These are phyloP conservation scores for Claviceps pusilla DNA, from an alignment of 2,329 filamentous ascomycete species.

Conservation along the genomic window DNA sequence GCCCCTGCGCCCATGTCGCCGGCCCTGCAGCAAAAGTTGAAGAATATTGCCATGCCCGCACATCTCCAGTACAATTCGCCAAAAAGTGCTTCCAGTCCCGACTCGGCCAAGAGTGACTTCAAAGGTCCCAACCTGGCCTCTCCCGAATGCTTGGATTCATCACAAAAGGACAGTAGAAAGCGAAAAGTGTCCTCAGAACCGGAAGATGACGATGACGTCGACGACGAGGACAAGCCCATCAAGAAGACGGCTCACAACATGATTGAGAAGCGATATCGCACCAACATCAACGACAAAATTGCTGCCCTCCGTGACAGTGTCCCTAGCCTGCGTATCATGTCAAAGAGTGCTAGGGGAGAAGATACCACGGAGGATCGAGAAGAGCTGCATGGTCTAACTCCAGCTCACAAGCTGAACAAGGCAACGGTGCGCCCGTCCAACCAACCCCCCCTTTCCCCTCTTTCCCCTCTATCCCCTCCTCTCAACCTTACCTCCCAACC, in stretches of 20 bases:
- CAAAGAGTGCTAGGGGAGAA: slow-evolving; percentile 53
- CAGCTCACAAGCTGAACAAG: slow-evolving; percentile 91
- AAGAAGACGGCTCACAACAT: slow-evolving; percentile 98
- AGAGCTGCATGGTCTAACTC: slow-evolving; percentile 58
- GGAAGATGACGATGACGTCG: slow-evolving; percentile 39
- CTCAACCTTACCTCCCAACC: too few relatives aligned
- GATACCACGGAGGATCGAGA: slow-evolving; percentile 62
- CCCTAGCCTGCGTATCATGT: slow-evolving; percentile 74
- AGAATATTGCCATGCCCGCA: slow-evolving; percentile 49
- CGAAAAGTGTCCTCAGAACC: slow-evolving; percentile 51
- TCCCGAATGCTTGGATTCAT: slow-evolving; percentile 36
- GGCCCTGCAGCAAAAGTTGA: slow-evolving; percentile 38
- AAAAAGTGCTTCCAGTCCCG: slow-evolving; percentile 42
- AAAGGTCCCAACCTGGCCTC: slow-evolving; percentile 39
- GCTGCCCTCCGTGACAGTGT: slow-evolving; percentile 83
- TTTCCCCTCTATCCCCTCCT: not conserved
- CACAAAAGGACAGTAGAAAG: slow-evolving; percentile 42
- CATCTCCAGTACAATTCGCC: slow-evolving; percentile 46
- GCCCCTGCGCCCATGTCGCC: slow-evolving; percentile 28
- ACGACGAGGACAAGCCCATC: slow-evolving; percentile 37
- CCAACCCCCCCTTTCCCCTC: too few relatives aligned
- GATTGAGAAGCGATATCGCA: slow-evolving; percentile 93
- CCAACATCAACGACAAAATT: slow-evolving; percentile 95
- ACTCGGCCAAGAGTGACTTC: slow-evolving; percentile 35
- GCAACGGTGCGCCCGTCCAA: slow-evolving; percentile 64